Evolutionary conservation across 116 monocot genomes (phyloP).

Genomic region (Iris pallida): DNA sequence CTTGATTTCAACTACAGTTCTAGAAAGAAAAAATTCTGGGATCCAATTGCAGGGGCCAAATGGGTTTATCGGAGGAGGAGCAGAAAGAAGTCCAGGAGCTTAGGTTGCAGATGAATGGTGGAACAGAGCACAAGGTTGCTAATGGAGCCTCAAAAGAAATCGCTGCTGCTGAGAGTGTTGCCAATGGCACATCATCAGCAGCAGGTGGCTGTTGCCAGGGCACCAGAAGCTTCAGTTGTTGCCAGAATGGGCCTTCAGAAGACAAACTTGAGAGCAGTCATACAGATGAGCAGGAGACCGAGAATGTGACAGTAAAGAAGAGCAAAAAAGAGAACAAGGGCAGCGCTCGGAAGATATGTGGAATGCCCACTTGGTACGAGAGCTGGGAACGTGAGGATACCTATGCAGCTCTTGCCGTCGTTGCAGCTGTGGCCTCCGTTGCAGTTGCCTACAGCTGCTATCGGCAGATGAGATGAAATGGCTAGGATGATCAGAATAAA

Average conservation of each 20-base stretch:
- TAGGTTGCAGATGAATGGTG: constrained; percentile 18
- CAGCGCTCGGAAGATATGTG: constrained; percentile 21
- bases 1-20: background rate
- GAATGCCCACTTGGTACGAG: constrained; percentile 54
- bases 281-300: constrained; percentile 3
- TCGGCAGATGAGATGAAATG: constrained; percentile 34
- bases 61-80: constrained; percentile 50
- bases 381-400: constrained; percentile 71
- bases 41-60: constrained; percentile 36
- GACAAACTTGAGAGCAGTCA: constrained; percentile 23
- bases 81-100: constrained; percentile 35
- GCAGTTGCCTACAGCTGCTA: constrained; percentile 53
- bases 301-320: constrained; percentile 7
- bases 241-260: constrained; percentile 33
- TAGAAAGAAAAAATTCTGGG: background rate
- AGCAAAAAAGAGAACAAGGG: constrained; percentile 18
- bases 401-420: constrained; percentile 69
- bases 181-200: background rate
- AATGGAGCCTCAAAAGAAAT: constrained; percentile 11
- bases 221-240: constrained; percentile 36
- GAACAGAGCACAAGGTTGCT: constrained; percentile 12
- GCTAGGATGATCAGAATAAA: background rate
- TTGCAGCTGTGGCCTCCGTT: constrained; percentile 47
- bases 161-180: background rate
- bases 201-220: constrained; percentile 53